Conservation (phyloP, 1,139 yeast species). For the Diutina scorzettiae region DNA sequence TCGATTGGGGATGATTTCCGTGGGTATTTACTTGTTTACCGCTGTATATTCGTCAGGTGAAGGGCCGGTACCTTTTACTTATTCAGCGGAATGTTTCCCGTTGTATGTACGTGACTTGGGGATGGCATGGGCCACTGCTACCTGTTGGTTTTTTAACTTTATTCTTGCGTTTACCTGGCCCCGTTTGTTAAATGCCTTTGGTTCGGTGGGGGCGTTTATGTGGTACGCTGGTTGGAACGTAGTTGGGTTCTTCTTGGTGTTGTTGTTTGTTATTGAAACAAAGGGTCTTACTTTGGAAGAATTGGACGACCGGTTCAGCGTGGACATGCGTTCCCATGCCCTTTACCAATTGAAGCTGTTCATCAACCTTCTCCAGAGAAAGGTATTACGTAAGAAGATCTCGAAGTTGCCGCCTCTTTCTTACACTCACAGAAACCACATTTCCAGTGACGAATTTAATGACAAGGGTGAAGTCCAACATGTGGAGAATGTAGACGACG, state of each 20-base stretch:
- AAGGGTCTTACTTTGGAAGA: constrained; percentile 61
- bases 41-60: constrained; percentile 75
- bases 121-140: constrained; percentile 75
- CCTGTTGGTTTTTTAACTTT: constrained; percentile 80
- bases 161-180: constrained; percentile 81
- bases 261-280: constrained; percentile 61
- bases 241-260: constrained; percentile 57
- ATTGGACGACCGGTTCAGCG: constrained; percentile 57
- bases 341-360: constrained; percentile 38
- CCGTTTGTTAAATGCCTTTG: constrained; percentile 49
- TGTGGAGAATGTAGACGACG: constrained; percentile 15
- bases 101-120: constrained; percentile 77
- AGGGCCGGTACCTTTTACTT: constrained; percentile 87
- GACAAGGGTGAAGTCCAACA: constrained; percentile 36
- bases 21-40: constrained; percentile 66
- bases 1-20: constrained; percentile 51
- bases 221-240: constrained; percentile 85
- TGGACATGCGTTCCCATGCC: constrained; percentile 44
- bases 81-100: constrained; percentile 81
- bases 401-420: constrained; percentile 43
- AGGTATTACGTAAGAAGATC: constrained; percentile 23
- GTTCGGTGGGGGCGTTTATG: constrained; percentile 77
- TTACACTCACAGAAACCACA: constrained; percentile 44
- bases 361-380: not conserved
- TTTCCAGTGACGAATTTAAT: constrained; percentile 46